phyloP scores from a whole-genome alignment of 2,329 filamentous ascomycete genomes.

The Colletotrichum euphorbiae region DNA sequence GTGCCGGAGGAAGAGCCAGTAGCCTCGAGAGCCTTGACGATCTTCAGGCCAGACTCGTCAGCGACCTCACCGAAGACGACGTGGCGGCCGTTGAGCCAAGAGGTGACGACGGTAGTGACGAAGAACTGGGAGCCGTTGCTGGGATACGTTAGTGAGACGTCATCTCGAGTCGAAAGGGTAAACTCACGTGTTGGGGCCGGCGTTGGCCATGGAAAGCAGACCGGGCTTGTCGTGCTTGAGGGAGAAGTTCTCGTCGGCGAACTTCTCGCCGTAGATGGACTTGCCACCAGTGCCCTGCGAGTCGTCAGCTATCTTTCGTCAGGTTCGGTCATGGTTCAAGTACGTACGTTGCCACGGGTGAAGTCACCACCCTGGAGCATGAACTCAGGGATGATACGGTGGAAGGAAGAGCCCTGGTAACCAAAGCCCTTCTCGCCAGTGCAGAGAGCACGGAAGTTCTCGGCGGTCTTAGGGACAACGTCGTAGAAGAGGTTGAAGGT shows the following conservation, averaged over 20 bases:
- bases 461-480: slow-evolving; percentile 86
- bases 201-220: slow-evolving; percentile 95
- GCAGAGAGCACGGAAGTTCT: slow-evolving; percentile 89
- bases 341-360: slow-evolving; percentile 87
- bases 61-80: slow-evolving; percentile 85
- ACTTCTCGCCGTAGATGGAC: slow-evolving; percentile 97
- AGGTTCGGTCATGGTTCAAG: not conserved
- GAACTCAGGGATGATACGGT: slow-evolving; percentile 92
- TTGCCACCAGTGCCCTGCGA: slow-evolving; percentile 86
- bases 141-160: slow-evolving; percentile 52
- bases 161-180: not conserved
- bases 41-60: slow-evolving; percentile 58
- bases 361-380: slow-evolving; percentile 98
- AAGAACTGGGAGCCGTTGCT: slow-evolving; percentile 99
- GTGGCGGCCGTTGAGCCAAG: slow-evolving; percentile 86
- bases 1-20: slow-evolving; percentile 66
- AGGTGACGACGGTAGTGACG: slow-evolving; percentile 91
- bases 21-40: slow-evolving; percentile 73
- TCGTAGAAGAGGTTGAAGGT: slow-evolving; percentile 90
- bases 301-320: slow-evolving; percentile 39
- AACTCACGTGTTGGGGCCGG: slow-evolving; percentile 88
- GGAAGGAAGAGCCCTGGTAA: slow-evolving; percentile 86
- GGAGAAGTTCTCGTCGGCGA: slow-evolving; percentile 91
- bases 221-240: slow-evolving; percentile 79
- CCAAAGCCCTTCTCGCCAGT: slow-evolving; percentile 84